phyloP scores from a whole-genome alignment of 345 rosid genomes.

The Punica granatum region DNA sequence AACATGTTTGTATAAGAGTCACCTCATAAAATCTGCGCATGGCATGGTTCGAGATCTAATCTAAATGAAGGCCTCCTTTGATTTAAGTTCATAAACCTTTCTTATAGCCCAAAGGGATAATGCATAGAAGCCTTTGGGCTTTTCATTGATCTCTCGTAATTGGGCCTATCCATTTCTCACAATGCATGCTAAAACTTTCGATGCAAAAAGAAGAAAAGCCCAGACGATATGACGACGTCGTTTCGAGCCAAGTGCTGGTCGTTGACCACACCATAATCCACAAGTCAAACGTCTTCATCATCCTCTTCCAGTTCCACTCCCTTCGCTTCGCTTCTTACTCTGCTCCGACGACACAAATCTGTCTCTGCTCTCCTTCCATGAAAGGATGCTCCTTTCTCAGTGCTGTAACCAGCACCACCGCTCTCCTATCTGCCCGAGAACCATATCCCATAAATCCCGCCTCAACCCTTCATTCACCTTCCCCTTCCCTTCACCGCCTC shows the following conservation, averaged over 20 bases:
- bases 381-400: constrained; percentile 10
- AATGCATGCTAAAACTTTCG: too few species aligned
- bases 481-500: constrained; percentile 7
- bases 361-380: not conserved
- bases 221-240: not conserved
- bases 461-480: constrained; percentile 15
- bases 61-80: too few species aligned
- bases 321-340: not conserved
- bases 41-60: too few species aligned
- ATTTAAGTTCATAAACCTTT: too few species aligned
- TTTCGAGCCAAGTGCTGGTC: not conserved
- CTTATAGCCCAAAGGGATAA: too few species aligned
- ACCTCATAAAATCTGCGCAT: too few species aligned
- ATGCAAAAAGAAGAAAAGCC: not conserved
- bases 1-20: too few species aligned
- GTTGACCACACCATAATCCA: not conserved
- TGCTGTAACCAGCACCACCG: constrained; percentile 1
- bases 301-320: not conserved
- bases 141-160: too few species aligned
- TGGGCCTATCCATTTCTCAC: not conserved
- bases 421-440: constrained; percentile 10
- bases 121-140: not conserved
- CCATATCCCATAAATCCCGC: constrained; percentile 3
- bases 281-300: not conserved
- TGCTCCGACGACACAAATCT: not conserved